A percentile compares a stretch with the other conserved stretches of the same genome.
These are phyloP conservation scores for Puccinia coronata DNA, from an alignment of 1,284 basidiomycete species.

Conservation along the genomic window DNA sequence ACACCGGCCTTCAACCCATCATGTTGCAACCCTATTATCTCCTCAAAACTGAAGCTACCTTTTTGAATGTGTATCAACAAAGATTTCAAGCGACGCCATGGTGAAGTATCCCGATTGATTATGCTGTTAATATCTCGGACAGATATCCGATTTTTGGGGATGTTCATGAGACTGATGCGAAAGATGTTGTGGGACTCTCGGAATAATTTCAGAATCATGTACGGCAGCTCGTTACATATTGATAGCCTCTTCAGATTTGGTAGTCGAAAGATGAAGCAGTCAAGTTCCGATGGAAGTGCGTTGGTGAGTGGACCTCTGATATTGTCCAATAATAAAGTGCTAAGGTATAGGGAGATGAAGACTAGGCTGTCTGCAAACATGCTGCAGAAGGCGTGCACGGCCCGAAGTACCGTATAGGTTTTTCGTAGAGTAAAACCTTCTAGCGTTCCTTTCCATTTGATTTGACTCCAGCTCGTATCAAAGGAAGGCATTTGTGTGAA, in stretches of 20 bases:
- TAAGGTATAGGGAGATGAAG: no score
- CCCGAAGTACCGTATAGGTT: background rate
- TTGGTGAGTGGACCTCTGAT: no score
- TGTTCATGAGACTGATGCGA: background rate
- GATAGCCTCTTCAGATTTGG: background rate
- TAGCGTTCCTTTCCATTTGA: background rate
- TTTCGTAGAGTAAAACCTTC: background rate
- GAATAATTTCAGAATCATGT: background rate
- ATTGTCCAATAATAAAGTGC: no score
- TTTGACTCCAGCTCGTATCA: conserved; percentile 7
- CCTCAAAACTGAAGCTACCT: background rate
- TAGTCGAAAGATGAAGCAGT: background rate
- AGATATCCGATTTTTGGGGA: background rate
- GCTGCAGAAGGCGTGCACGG: background rate
- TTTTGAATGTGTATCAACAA: background rate
- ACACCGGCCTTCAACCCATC: background rate
- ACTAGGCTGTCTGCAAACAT: background rate
- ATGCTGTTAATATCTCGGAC: no score
- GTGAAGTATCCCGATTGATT: background rate
- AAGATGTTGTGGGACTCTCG: background rate
- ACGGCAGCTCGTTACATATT: background rate
- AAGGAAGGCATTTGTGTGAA: background rate
- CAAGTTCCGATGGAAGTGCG: background rate
- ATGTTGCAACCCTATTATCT: background rate
- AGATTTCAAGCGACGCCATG: background rate